Percentiles rank a stretch among this genome's conserved stretches.
These are phyloP conservation scores for Bryoglossum gracile DNA, from an alignment of 495 filamentous ascomycete species.

Conservation along the genomic window DNA sequence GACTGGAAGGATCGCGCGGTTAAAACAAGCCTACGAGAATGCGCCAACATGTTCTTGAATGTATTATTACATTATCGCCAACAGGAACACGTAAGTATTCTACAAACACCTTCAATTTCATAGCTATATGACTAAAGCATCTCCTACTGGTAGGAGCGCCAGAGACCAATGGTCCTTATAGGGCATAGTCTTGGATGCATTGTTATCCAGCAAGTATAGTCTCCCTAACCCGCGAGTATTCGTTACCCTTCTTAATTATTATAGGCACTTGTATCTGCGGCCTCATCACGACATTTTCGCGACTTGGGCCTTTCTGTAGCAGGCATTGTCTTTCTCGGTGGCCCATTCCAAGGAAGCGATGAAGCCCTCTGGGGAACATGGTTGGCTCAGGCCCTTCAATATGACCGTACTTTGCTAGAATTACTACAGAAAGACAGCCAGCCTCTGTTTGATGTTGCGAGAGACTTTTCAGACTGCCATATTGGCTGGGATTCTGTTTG, in stretches of 20 bases:
- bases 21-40: constrained; percentile 14
- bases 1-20: constrained; percentile 9
- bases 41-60: constrained; percentile 11
- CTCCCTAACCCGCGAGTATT: not conserved
- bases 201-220: constrained; percentile 13
- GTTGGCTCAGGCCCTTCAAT: not conserved
- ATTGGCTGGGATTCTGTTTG: constrained; percentile 9
- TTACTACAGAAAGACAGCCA: not conserved
- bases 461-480: constrained; percentile 6
- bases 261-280: constrained; percentile 12
- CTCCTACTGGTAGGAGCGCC: constrained; percentile 6
- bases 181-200: constrained; percentile 14
- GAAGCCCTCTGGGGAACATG: constrained; percentile 3
- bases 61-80: constrained; percentile 2
- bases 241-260: not conserved
- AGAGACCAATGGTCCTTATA: constrained; percentile 12
- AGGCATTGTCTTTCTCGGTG: constrained; percentile 16
- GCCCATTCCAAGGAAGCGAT: constrained; percentile 11
- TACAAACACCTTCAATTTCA: not conserved
- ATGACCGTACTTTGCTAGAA: constrained; percentile 6
- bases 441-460: constrained; percentile 1
- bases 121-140: constrained; percentile 9
- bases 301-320: constrained; percentile 10
- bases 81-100: constrained; percentile 2
- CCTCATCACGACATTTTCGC: not conserved